Evolutionary conservation across 108 stramenopile genomes (phyloP).

Genomic region (Skeletonema grethae): DNA sequence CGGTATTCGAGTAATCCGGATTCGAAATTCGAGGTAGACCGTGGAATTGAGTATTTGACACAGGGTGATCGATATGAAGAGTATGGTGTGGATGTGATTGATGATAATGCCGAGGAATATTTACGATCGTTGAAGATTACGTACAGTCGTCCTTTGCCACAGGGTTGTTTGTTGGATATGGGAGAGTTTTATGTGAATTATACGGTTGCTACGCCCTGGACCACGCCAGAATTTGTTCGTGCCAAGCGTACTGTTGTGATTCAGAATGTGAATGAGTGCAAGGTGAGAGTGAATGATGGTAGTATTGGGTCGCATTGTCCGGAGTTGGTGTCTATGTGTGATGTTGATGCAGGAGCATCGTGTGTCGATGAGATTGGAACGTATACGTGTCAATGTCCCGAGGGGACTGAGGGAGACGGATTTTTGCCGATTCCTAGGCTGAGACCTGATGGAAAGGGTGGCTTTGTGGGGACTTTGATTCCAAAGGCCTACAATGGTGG

Average conservation of each 20-base stretch:
- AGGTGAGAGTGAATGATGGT: slow-evolving; percentile 37
- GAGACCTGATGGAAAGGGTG: slow-evolving; percentile 26
- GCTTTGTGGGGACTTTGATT: slow-evolving; percentile 32
- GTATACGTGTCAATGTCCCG: slow-evolving; percentile 88
- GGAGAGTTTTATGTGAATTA: slow-evolving; percentile 91
- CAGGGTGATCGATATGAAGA: slow-evolving; percentile 91
- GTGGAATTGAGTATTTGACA: slow-evolving; percentile 55
- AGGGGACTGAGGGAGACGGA: slow-evolving; percentile 86
- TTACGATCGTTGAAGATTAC: slow-evolving; percentile 80
- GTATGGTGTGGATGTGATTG: slow-evolving; percentile 83
- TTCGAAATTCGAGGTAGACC: slow-evolving; percentile 35
- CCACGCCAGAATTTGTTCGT: slow-evolving; percentile 59
- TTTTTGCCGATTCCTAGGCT: slow-evolving; percentile 55
- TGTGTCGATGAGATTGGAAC: slow-evolving; percentile 87
- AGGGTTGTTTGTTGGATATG: slow-evolving; percentile 81
- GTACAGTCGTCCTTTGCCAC: slow-evolving; percentile 81
- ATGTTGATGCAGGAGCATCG: slow-evolving; percentile 67
- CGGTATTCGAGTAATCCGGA: slow-evolving; percentile 25
- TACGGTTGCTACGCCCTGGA: slow-evolving; percentile 93
- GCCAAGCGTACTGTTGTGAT: slow-evolving; percentile 82
- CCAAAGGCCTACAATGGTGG: slow-evolving; percentile 82
- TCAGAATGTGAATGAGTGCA: slow-evolving; percentile 92
- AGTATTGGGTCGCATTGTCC: slow-evolving; percentile 62
- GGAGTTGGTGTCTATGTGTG: slow-evolving; percentile 80
- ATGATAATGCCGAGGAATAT: slow-evolving; percentile 90